These are phyloP conservation scores for Tetratostichococcus sp. DNA, from an alignment of 139 green algal species.

Conservation along the genomic window DNA sequence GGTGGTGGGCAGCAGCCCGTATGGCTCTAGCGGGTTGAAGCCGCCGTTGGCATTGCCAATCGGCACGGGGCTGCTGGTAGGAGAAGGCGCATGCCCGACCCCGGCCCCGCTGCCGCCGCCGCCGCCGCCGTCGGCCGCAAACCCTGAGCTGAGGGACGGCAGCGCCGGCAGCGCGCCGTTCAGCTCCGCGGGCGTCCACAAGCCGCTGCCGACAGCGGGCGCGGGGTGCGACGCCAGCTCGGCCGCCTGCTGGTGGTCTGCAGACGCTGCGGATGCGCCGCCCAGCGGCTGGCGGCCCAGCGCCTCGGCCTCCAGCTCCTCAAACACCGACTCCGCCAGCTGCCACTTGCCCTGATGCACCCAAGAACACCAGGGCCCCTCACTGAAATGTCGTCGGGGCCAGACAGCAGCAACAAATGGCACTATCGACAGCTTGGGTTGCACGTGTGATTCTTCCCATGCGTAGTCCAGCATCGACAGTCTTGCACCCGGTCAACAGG, in stretches of 20 bases:
- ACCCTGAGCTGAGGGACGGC: too few species aligned
- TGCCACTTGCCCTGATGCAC: conserved; percentile 61
- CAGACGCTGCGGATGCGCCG: not conserved
- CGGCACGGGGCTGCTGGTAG: not conserved
- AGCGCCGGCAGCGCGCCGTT: not conserved
- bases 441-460: too few species aligned
- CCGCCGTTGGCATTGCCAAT: not conserved
- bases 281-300: conserved; percentile 15
- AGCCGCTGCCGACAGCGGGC: too few species aligned
- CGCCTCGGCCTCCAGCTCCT: conserved; percentile 62
- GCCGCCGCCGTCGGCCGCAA: too few species aligned
- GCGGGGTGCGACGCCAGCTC: not conserved
- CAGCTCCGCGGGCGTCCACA: not conserved
- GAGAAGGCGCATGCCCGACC: too few species aligned
- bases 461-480: too few species aligned
- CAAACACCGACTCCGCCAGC: conserved; percentile 75
- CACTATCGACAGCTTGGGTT: too few species aligned
- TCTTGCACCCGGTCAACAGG: not conserved
- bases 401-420: too few species aligned
- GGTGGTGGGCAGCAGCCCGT: conserved; percentile 18
- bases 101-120: too few species aligned
- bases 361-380: not conserved
- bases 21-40: not conserved
- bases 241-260: not conserved
- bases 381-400: too few species aligned